Evolutionary conservation across 805 yeast species (phyloP), one percentile per base, ranked within the genome.

Genomic region (Starmerella etchellsii): DNA sequence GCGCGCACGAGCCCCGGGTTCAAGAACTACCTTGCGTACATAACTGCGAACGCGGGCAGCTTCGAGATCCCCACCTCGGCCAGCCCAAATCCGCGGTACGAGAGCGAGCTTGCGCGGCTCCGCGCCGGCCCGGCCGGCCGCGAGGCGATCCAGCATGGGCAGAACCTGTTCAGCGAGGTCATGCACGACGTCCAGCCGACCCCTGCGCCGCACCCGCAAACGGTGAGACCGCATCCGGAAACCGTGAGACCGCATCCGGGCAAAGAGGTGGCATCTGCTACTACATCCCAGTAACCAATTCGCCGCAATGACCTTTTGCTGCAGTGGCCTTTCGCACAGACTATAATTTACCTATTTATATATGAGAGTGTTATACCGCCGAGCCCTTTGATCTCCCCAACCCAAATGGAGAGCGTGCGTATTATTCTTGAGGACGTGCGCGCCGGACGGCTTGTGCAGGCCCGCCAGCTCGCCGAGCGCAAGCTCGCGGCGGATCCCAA

Each of bases 401-500:
- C n/a, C n/a, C n/a, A n/a, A 8, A 44, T 44, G 48, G 48, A 44
- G 28, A 34, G 42, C 38, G 45, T 41, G 26, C 39, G 48, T 14
- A 41, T 41, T 2, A 48, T 49, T 10, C 28, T 48, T 2, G 54
- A 59, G 13, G 71, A 75, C 29, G 66, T 77, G 27, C 68, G 69
- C 21, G 64, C 63, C 19, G 77, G 78, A 2, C 68, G 74, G 7
- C 76, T 60, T 54, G 64, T 66, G 33, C 58, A 62, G 38, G 88
- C 88, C 2, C 61, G 66, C 49, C 61, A 64, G 16, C 62, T 70
- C 34, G 56, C 76, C 13, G 58, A 65, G 37, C 61, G 67, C 40
- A 70, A 74, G 51, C 57, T 73, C 40, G 63, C 65, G 34, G 71
- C 71, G 53, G 63, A 63, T 37, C 91, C 94, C 2, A 67, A 70